Base-by-base conservation (phyloP, 257 asterid genomes). In the Ajuga chamaepitys region DNA sequence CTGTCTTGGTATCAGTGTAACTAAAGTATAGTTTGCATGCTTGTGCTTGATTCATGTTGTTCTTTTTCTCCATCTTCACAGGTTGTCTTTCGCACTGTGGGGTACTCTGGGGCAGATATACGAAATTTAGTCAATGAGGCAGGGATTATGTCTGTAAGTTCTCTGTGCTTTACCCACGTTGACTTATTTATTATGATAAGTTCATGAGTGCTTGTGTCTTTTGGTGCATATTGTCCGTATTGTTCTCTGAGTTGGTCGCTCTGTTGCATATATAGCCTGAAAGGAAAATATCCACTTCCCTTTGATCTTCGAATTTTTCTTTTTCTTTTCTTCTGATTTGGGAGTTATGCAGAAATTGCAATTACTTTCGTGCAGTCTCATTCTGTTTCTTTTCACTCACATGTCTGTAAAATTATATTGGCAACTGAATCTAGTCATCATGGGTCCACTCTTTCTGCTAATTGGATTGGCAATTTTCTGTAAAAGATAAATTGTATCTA, bases 51-150 rank as follows among this genome's bases (percentile, higher is more conserved):
- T 10, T 59, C 28, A 9, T 64, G 25, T 58, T 44, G 16, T 60
- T 68, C 37, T 70, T 66, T 18, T 71, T 66, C 38, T 68, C 64
- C 69, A 60, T 66, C 67, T 74, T 58, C 68, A 46, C 95, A 93
- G 99, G 95, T 93, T 22, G 99, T 89, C 62, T 93, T 93, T 68
- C 97, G 99, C 74, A 93, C 99, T 51, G 97, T 86, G 45, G 97
- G 99, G 61, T 93, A 87, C 82, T 93, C 99, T 48, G 99, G 99
- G 55, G 97, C 99, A 56, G 99, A 89, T 76, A 87, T 93, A 75
- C 82, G 96, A 68, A 89, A 93, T 77, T 81, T 93, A 70, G 92
- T 93, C 70, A 93, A 93, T 73, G 97, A 93, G 85, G 96, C 99
- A 53, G 95, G 89, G 74, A 89, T 93, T 47, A 93, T 93, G 99